Base-by-base conservation (phyloP, 441 rosid genomes). In the Erysimum cheiri region DNA sequence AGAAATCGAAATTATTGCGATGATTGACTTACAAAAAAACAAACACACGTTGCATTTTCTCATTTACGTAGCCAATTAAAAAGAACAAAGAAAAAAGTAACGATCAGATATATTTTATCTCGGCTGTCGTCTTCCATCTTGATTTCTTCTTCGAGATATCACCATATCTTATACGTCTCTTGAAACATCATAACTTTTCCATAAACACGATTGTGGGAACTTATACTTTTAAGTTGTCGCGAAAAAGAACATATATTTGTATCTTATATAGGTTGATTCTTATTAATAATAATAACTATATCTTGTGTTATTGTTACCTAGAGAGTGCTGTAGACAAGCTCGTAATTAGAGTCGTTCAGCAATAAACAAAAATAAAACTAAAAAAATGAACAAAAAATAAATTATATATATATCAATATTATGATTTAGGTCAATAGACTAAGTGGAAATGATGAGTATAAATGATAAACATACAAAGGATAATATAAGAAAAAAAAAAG, bases 1-100 rank as follows among this genome's bases (percentile, higher is more conserved):
- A 40, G 53, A 40, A 64, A 57, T 50, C 12, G 40, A 9, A 64
- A 72, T 73, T n/a, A 73, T 73, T 66, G 77, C 40, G 9, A 36
- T 55, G 15, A 17, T 71, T 48, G 64, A 63, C 70, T 72, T 56
- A 19, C 2, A 8, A 14, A 44, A 62, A 24, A 24, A 39, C 24
- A 59, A 55, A 67, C 4, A 58, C 67, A 73, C 77, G 77, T 59
- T 58, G 54, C 77, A 57, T 41, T 73, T 66, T 73, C 40, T 56
- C 36, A 72, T 64, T 72, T 72, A 72, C 53, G 28, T 26, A 56
- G 24, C 76, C 60, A 33, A 40, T n/a, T n/a, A 54, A 37, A 33
- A 19, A 61, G 11, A 11, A 44, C 13, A 22, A 0, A 3, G 24
- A 1, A 8, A 64, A 64, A 55, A 65, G 46, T 48, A 57, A 36